Evolutionary conservation across 257 asterid genomes (phyloP).

Genomic region (Agastache rugosa): DNA sequence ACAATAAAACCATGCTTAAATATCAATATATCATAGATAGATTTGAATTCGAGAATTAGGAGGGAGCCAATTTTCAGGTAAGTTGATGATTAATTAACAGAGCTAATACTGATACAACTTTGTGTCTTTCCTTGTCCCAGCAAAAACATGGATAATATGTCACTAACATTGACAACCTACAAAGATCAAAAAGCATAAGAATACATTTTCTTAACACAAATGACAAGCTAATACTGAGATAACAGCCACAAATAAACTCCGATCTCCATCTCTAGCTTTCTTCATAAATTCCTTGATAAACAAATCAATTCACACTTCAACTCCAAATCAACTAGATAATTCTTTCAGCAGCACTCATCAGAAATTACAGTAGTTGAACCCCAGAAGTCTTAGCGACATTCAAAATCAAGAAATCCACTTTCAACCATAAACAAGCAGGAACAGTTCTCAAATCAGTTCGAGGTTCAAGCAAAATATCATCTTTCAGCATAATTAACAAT

Average conservation of each 20-base stretch:
- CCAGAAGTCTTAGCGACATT: slow-evolving; percentile 5
- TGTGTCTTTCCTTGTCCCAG: not conserved
- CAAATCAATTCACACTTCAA: slow-evolving; percentile 21
- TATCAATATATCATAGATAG: slow-evolving; percentile 29
- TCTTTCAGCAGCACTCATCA: slow-evolving; percentile 20
- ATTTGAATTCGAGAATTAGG: slow-evolving; percentile 5
- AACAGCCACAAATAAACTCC: not conserved
- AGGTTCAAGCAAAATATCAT: slow-evolving; percentile 14
- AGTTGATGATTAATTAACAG: slow-evolving; percentile 26
- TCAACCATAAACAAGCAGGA: slow-evolving; percentile 25
- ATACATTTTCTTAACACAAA: slow-evolving; percentile 3
- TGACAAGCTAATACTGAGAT: slow-evolving; percentile 2
- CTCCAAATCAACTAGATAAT: slow-evolving; percentile 19
- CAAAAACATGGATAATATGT: slow-evolving; percentile 27
- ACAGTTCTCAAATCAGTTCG: slow-evolving; percentile 23
- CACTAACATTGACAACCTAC: slow-evolving; percentile 18
- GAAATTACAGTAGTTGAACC: slow-evolving; percentile 27
- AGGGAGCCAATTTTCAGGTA: not conserved
- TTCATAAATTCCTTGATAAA: slow-evolving; percentile 6
- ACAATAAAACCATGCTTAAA: slow-evolving; percentile 48
- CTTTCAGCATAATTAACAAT: slow-evolving; percentile 10
- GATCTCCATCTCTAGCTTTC: slow-evolving; percentile 25
- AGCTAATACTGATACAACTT: slow-evolving; percentile 21
- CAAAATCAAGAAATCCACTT: slow-evolving; percentile 11
- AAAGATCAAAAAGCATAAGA: not conserved